A percentile compares a stretch with the other conserved stretches of the same genome.
Evolutionary conservation across 352 stramenopile genomes (phyloP).

Genomic region (Phytophthora fragariaefolia): DNA sequence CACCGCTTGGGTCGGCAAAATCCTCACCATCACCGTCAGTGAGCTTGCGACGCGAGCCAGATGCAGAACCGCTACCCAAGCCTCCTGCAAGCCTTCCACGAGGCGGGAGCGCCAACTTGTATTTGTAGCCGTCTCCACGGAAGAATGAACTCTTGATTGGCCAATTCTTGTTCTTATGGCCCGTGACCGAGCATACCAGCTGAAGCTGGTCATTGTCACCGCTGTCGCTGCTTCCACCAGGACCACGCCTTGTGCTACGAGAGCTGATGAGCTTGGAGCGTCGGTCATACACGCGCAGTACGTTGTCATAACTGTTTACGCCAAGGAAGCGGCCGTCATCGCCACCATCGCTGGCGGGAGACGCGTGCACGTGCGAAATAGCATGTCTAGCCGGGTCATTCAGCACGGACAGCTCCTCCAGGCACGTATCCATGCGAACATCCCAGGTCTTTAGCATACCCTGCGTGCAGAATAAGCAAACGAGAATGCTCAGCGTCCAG

Average conservation of each 20-base stretch:
- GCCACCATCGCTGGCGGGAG: constrained; percentile 64
- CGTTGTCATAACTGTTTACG: constrained; percentile 91
- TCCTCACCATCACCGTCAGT: constrained; percentile 83
- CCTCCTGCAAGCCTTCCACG: constrained; percentile 26
- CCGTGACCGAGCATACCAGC: constrained; percentile 77
- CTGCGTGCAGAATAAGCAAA: constrained; percentile 35
- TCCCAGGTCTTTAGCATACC: constrained; percentile 91
- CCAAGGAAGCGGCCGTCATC: constrained; percentile 86
- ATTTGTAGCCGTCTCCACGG: constrained; percentile 86
- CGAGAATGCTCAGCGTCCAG: constrained; percentile 3
- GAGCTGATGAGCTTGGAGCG: constrained; percentile 85
- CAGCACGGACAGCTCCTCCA: constrained; percentile 80
- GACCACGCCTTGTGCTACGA: constrained; percentile 33
- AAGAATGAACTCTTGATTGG: constrained; percentile 92
- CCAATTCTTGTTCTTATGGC: constrained; percentile 93
- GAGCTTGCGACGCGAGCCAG: constrained; percentile 68
- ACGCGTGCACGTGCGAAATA: constrained; percentile 87
- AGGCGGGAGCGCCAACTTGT: constrained; percentile 77
- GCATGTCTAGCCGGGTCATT: constrained; percentile 82
- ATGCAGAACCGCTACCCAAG: constrained; percentile 26
- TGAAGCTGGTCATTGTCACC: constrained; percentile 80
- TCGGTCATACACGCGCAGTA: constrained; percentile 88
- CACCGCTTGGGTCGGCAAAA: constrained; percentile 56
- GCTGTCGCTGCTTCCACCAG: constrained; percentile 40
- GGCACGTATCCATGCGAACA: constrained; percentile 77